Conservation (phyloP, 2,329 filamentous ascomycete genomes). For the Eutypella sp. region DNA sequence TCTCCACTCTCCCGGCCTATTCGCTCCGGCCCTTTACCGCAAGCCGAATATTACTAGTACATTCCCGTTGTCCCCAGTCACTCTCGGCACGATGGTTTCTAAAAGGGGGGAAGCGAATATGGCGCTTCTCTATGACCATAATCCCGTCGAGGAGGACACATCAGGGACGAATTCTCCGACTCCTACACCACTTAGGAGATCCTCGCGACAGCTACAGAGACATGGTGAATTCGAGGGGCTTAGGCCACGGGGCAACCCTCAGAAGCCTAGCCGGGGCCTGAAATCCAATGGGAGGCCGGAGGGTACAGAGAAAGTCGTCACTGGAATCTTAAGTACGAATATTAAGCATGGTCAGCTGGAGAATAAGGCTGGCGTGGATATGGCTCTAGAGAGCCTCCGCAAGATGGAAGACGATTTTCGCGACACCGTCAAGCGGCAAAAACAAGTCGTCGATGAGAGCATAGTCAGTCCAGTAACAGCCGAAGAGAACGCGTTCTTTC, state of each 20-base stretch:
- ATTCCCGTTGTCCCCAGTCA: neutral
- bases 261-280: neutral
- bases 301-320: neutral
- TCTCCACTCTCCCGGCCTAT: constrained; percentile 5
- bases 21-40: constrained; percentile 11
- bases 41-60: constrained; percentile 8
- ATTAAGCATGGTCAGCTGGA: constrained; percentile 4
- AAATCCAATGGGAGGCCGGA: neutral
- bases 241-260: neutral
- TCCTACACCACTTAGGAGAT: constrained; percentile 12
- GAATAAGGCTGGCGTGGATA: constrained; percentile 28
- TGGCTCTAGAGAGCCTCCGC: constrained; percentile 39
- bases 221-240: neutral
- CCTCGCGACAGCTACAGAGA: constrained; percentile 15
- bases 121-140: constrained; percentile 10
- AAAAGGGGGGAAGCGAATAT: constrained; percentile 33
- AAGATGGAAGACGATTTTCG: constrained; percentile 46
- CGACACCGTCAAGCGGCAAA: constrained; percentile 39
- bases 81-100: constrained; percentile 27
- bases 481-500: constrained; percentile 32
- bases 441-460: constrained; percentile 41
- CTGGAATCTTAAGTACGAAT: neutral
- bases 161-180: neutral
- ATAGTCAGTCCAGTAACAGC: constrained; percentile 15
- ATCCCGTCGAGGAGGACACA: neutral